Conservation (phyloP, 345 rosid species). For the Acer yangbiense region DNA sequence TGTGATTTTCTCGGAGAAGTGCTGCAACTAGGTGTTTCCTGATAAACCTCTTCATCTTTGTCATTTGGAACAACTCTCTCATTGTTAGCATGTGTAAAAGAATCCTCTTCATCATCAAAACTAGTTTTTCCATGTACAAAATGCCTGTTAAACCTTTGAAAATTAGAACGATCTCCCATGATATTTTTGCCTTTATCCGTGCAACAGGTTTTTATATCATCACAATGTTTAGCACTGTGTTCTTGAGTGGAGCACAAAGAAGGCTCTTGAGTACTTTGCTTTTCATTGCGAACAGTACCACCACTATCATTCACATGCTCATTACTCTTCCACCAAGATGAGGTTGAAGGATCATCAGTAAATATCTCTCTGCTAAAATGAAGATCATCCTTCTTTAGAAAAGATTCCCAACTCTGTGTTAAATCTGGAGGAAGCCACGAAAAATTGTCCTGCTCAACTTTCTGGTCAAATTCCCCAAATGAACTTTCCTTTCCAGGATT, state of each 20-base stretch:
- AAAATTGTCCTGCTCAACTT: conserved; percentile 8
- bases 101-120: conserved; percentile 22
- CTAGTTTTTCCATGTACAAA: conserved; percentile 13
- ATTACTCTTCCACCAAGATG: neutral
- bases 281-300: conserved; percentile 20
- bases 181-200: neutral
- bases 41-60: conserved; percentile 11
- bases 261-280: conserved; percentile 21
- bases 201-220: neutral
- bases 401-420: conserved; percentile 1
- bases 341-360: conserved; percentile 14
- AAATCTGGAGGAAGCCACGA: conserved; percentile 8
- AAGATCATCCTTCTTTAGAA: conserved; percentile 16
- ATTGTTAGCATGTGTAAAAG: conserved; percentile 25
- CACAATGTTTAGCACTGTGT: conserved; percentile 12
- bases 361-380: conserved; percentile 11
- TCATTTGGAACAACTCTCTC: conserved; percentile 22
- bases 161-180: conserved; percentile 13
- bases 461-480: conserved; percentile 12
- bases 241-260: conserved; percentile 13
- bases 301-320: neutral
- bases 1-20: conserved; percentile 25
- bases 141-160: neutral
- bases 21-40: conserved; percentile 10
- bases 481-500: conserved; percentile 23